Evolutionary conservation across 495 filamentous ascomycete species (phyloP).

Genomic region (Penicillium antarcticum): DNA sequence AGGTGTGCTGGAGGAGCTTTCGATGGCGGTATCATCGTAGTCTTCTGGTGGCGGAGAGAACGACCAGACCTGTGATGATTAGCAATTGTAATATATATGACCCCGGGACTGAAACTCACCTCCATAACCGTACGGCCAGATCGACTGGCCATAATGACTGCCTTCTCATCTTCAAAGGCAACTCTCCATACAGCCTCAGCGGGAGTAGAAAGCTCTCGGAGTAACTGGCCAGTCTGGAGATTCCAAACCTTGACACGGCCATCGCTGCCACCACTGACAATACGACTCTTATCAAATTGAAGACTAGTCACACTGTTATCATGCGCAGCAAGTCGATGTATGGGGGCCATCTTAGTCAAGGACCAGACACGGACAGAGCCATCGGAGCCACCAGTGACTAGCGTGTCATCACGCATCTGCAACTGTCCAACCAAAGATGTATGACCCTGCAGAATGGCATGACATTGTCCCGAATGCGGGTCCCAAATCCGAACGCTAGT

Average conservation of each 20-base stretch:
- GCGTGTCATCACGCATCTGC: slow-evolving; percentile 88
- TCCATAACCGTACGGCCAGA: slow-evolving; percentile 90
- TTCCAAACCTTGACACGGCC: slow-evolving; percentile 98
- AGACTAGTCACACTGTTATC: slow-evolving; percentile 97
- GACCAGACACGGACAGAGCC: slow-evolving; percentile 96
- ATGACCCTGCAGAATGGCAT: slow-evolving; percentile 93
- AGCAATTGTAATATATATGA: background rate
- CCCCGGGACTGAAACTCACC: slow-evolving; percentile 44
- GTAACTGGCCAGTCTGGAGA: slow-evolving; percentile 81
- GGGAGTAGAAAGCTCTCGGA: slow-evolving; percentile 83
- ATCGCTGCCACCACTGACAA: slow-evolving; percentile 94
- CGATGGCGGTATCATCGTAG: slow-evolving; percentile 28
- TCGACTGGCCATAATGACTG: slow-evolving; percentile 89
- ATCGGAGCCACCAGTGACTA: slow-evolving; percentile 95
- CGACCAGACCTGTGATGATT: slow-evolving; percentile 69
- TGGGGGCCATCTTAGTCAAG: slow-evolving; percentile 78
- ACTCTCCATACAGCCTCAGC: slow-evolving; percentile 97
- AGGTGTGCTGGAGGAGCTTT: slow-evolving; percentile 39
- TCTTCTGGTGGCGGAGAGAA: slow-evolving; percentile 80
- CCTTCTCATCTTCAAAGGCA: slow-evolving; percentile 97
- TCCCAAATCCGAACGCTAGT: slow-evolving; percentile 98
- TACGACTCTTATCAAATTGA: slow-evolving; percentile 91
- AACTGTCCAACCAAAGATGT: slow-evolving; percentile 96
- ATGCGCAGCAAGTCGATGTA: slow-evolving; percentile 93
- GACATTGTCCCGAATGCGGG: slow-evolving; percentile 78